A percentile compares a stretch with the other conserved stretches of the same genome.
Conservation (phyloP, 2,329 filamentous ascomycete species). For the Sporothrix brasiliensis region DNA sequence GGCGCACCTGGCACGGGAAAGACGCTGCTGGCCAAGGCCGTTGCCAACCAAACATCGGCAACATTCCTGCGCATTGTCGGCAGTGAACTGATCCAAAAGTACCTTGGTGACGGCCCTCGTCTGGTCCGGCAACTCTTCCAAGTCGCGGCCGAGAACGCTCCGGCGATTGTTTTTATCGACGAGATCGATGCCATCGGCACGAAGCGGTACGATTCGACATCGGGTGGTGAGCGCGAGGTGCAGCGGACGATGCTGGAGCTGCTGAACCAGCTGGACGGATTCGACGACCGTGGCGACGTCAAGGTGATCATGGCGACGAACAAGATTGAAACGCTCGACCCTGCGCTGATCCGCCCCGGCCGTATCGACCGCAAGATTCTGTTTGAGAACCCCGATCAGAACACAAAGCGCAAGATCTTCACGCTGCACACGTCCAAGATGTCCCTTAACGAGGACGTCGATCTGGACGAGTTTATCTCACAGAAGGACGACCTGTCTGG, state of each 20-base stretch:
- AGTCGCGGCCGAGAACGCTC: constrained; percentile 92
- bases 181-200: constrained; percentile 99
- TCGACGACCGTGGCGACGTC: constrained; percentile 97
- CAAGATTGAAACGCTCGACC: constrained; percentile 98
- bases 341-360: constrained; percentile 91
- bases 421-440: constrained; percentile 98
- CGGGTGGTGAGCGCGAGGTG: constrained; percentile 93
- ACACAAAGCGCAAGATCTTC: constrained; percentile 97
- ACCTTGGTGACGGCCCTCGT: constrained; percentile 91
- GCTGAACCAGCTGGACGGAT: constrained; percentile 96
- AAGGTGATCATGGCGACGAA: constrained; percentile 99
- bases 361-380: constrained; percentile 98
- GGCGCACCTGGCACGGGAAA: constrained; percentile 97
- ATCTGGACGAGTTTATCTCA: constrained; percentile 95
- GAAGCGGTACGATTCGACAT: constrained; percentile 97
- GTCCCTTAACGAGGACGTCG: constrained; percentile 94
- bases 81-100: constrained; percentile 97
- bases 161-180: constrained; percentile 98
- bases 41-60: constrained; percentile 97
- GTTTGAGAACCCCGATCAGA: constrained; percentile 72
- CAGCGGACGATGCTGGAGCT: constrained; percentile 98
- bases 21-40: constrained; percentile 92
- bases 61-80: constrained; percentile 97
- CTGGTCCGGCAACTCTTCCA: constrained; percentile 95
- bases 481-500: constrained; percentile 98